Base-by-base conservation (phyloP, 768 basidiomycete genomes). In the Russula foetens region DNA sequence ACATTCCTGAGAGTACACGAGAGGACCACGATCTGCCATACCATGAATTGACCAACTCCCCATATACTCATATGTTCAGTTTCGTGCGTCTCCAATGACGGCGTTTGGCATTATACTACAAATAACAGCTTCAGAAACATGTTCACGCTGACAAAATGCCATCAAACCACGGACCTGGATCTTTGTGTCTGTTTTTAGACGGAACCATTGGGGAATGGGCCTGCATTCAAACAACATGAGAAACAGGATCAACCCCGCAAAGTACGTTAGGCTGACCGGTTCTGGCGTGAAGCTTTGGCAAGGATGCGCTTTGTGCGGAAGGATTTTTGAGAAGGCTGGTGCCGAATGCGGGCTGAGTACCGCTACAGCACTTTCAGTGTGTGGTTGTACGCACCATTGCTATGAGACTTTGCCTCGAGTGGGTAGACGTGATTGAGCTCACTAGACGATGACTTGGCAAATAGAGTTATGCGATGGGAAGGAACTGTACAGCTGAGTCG, bases 11-110 rank as follows among this genome's bases (percentile, higher is more conserved):
- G 38, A 50, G 48, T 14, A 47, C 39, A 41, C 2, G 19, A 41
- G 47, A 51, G 8, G 43, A 28, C 8, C 44, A 29, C 24, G 12
- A 41, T 24, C 23, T 35, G 29, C 21, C 21, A n/a, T 35, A 23
- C 21, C 21, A n/a, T 11, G 57, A 38, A 12, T 38, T 9, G 65
- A 45, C 43, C 33, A 24, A 31, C 31, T 52, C 33, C 23, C 31
- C 50, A 29, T 15, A 35, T 14, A 21, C 61, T 80, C 85, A 96
- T 76, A 97, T 87, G 83, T 95, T 95, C 79, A 98, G 85, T 83
- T 98, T 98, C 66, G 96, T 98, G 76, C 96, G 88, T 74, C 96
- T 84, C 96, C 96, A 99, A 82, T 99, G 96, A 74, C 96, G 90
- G 68, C 96, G 84, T 82, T 98, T 98, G 67, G 90, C 87, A 76